Base-by-base conservation (phyloP, 345 rosid genomes). In the Crucihimalaya himalaica region DNA sequence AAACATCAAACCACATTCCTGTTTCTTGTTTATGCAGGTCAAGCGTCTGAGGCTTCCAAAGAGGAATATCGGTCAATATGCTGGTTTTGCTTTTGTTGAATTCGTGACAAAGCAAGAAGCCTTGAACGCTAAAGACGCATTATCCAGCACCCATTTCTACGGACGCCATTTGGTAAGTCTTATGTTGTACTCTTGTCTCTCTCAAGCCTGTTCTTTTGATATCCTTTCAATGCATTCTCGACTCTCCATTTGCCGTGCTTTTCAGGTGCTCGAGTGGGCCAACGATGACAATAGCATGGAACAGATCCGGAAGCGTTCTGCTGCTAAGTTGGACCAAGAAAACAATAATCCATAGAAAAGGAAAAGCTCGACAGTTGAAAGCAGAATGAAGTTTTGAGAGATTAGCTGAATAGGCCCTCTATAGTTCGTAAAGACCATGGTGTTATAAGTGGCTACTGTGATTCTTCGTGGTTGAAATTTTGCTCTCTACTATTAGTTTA, bases 261-360 rank as follows among this genome's bases (percentile, higher is more conserved):
- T 65, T 60, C 74, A 95, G 97, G 88, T 92, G 63, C 71, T 90
- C 40, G 96, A 90, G 79, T 87, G 94, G 79, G 98, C 96, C 0
- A 88, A 92, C 55, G 97, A 95, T 83, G 94, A 94, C n/a, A 89
- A 84, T 84, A 91, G 83, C 79, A 74, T 92, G 83, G 96, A 92
- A 81, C 92, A 87, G 52, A 75, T 85, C 64, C 79, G 97, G 14
- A 83, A 83, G 59, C 85, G 97, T 73, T 89, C 93, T 16, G 88
- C 91, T 42, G 90, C 92, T 12, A 92, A 88, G 68, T 90, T 83
- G 3, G 85, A 89, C 18, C 81, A 86, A 75, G 81, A 82, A 54
- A 80, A 63, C 40, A 39, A 78, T 5, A 68, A 79, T 57, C 81
- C 93, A 27, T 88, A 82, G 80, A 90, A 84, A 82, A 85, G 93